Conservation (phyloP, 2,329 filamentous ascomycete species). For the Diaporthe eres region DNA sequence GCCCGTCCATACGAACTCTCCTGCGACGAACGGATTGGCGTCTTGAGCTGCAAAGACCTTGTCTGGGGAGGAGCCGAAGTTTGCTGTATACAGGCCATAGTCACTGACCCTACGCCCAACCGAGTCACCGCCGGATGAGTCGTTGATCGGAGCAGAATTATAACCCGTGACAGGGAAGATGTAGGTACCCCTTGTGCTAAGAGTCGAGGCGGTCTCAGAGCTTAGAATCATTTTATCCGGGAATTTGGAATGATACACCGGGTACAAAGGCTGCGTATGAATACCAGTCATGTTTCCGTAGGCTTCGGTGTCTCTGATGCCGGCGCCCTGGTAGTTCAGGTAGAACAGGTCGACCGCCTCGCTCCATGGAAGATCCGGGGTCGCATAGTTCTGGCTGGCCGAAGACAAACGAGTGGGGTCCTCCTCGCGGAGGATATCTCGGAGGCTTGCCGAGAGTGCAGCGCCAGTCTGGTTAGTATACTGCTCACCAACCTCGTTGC, state of each 20-base stretch:
- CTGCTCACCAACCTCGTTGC: slow-evolving; percentile 69
- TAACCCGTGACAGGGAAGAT: slow-evolving; percentile 63
- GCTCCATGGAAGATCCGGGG: slow-evolving; percentile 56
- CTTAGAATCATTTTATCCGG: slow-evolving; percentile 62
- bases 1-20: slow-evolving; percentile 68
- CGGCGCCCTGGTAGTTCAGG: slow-evolving; percentile 70
- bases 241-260: slow-evolving; percentile 59
- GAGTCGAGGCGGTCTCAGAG: slow-evolving; percentile 59
- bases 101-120: slow-evolving; percentile 57
- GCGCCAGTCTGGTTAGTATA: slow-evolving; percentile 50
- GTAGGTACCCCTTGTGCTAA: slow-evolving; percentile 67
- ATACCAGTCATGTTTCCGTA: slow-evolving; percentile 45
- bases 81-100: slow-evolving; percentile 65
- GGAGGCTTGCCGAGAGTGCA: slow-evolving; percentile 52
- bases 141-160: slow-evolving; percentile 55
- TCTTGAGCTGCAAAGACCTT: slow-evolving; percentile 67
- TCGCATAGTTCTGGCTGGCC: slow-evolving; percentile 62
- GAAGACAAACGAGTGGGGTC: slow-evolving; percentile 62
- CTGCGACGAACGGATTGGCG: slow-evolving; percentile 62
- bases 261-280: slow-evolving; percentile 52
- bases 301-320: slow-evolving; percentile 51
- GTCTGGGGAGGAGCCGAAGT: slow-evolving; percentile 64
- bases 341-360: slow-evolving; percentile 61
- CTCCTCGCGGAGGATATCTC: slow-evolving; percentile 60
- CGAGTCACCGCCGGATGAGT: slow-evolving; percentile 56